Evolutionary conservation across 306 rosid genomes (phyloP), one percentile per base, ranked within the genome.

Genomic region (Vigna radiata): DNA sequence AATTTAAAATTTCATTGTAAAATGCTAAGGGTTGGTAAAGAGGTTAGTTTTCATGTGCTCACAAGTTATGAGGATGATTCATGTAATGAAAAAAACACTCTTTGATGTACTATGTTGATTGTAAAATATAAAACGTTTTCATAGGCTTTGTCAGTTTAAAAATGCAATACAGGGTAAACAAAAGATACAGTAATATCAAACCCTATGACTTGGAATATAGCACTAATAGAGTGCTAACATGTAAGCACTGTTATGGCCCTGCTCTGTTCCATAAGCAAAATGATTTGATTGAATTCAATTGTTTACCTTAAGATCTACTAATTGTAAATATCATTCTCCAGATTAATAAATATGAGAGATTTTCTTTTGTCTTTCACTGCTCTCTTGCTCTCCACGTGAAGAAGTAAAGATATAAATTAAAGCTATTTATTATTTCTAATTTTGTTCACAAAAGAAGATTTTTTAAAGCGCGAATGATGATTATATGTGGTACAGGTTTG

Each of bases 401-500:
- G 43, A 37, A 39, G 44, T 39, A 8, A 39, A 39, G 44, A 39
- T 8, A 25, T 25, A 25, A 2, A 25, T 25, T 25, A 25, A 25
- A 25, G 27, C 27, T 25, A 25, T 25, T 25, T 25, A 25, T 25
- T 25, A 25, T 25, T 25, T 25, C 27, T 25, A 25, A 25, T 25
- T 25, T 25, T 25, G 27, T 2, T 25, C 0, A 25, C 3, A 25
- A 25, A 25, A 25, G 27, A 25, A 25, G 27, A 25, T 25, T 25
- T 16, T 66, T 7, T 8, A n/a, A 14, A n/a, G 69, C 25, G 0
- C 13, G 19, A 43, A 8, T 41, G 31, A 65, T 80, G n/a, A 49
- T 64, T 21, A 3, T 43, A 43, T 11, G 15, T 53, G 46, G 43
- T 41, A 76, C 73, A 95, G 97, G 87, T 88, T 95, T 97, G 97